These are phyloP conservation scores for Cystobasidiopsis lactophilus DNA, from an alignment of 768 basidiomycete genomes.

Conservation along the genomic window DNA sequence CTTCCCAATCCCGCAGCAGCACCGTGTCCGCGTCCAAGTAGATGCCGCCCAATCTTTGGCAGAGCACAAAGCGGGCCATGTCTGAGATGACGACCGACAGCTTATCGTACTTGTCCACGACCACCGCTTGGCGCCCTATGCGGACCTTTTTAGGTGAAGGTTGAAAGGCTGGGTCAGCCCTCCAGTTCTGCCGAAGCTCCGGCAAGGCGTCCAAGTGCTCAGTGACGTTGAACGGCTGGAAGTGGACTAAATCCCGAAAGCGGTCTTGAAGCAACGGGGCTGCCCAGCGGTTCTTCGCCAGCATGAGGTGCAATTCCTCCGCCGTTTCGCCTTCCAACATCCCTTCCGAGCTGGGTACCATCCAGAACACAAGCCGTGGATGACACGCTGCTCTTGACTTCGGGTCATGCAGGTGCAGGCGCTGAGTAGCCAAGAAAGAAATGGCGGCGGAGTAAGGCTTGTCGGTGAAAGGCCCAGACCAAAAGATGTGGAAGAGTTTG, in stretches of 20 bases:
- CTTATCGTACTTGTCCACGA: conserved; percentile 43
- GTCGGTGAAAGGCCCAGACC: conserved; percentile 94
- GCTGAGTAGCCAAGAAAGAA: conserved; percentile 93
- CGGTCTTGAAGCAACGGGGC: conserved; percentile 79
- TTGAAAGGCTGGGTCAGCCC: too few species aligned
- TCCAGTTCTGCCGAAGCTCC: conserved; percentile 65
- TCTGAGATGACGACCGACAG: conserved; percentile 78
- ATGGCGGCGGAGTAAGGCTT: conserved; percentile 86
- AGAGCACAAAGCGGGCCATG: conserved; percentile 86
- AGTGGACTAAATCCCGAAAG: conserved; percentile 74
- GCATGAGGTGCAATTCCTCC: conserved; percentile 56
- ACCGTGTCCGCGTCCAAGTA: conserved; percentile 94
- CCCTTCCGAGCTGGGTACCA: conserved; percentile 57
- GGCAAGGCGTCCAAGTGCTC: conserved; percentile 79
- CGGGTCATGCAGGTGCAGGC: conserved; percentile 48
- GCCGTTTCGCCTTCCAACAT: conserved; percentile 61
- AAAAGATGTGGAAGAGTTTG: conserved; percentile 92
- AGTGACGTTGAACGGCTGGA: conserved; percentile 94
- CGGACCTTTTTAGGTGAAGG: neutral
- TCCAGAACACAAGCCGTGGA: conserved; percentile 91
- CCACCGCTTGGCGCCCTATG: conserved; percentile 18
- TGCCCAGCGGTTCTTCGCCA: conserved; percentile 68
- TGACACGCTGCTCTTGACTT: conserved; percentile 29
- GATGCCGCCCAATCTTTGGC: conserved; percentile 82
- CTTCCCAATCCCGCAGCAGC: conserved; percentile 90